Evolutionary conservation across 306 rosid species (phyloP), one percentile per base, ranked within the genome.

Genomic region (Mimosa bimucronata): DNA sequence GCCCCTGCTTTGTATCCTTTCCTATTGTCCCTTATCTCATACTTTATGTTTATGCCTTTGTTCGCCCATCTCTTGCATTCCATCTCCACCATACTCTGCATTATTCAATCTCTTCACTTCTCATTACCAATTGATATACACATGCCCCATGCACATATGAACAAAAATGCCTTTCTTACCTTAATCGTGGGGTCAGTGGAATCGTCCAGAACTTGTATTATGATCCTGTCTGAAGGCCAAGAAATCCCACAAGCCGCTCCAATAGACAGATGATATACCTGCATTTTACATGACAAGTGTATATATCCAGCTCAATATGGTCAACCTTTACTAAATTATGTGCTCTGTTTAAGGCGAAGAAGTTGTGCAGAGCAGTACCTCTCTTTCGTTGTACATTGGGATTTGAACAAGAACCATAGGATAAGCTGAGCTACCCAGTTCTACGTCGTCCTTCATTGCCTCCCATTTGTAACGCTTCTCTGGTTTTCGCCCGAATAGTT

Each of bases 301-400:
- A n/a, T n/a, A n/a, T 30, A 14, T 3, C 0, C 1, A 18, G 30
- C 30, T 25, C 60, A 29, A 50, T 21, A 12, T 41, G 45, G 10
- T 45, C 15, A 74, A 57, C 31, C 12, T 52, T 0, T 6, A 7
- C 2, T 16, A 23, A 21, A 57, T 2, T 53, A 3, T 25, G 25
- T 13, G 25, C 5, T 18, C 6, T 48, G 45, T 26, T 34, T n/a
- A n/a, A n/a, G n/a, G n/a, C n/a, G n/a, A n/a, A n/a, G n/a, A n/a
- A n/a, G n/a, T n/a, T n/a, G n/a, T 50, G 66, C 76, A 52, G 61
- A 74, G 46, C 29, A 13, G 16, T 12, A 92, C 98, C 98, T 94
- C 98, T 87, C 91, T 82, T 87, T 94, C 98, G 26, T 94, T 94
- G 83, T 85, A 94, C 98, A 94, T 94, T 38, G 98, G 98, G 74